Conservation (phyloP, 331 rosid genomes). For the Erythrophleum ivorense region DNA sequence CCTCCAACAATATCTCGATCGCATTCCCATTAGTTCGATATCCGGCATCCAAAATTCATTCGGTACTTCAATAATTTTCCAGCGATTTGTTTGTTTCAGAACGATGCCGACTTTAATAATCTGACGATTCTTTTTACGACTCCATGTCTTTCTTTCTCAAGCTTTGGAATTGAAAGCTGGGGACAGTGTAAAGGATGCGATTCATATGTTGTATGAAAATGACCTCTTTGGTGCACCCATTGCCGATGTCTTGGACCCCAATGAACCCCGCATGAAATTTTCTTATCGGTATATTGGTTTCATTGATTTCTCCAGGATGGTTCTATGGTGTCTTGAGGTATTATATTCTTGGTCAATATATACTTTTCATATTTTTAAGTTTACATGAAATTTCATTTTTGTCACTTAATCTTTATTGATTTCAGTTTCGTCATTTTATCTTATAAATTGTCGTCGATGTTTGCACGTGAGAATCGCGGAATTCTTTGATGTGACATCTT, state of each 20-base stretch:
- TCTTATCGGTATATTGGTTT: constrained; percentile 19
- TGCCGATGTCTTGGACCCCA: background rate
- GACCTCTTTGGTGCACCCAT: constrained; percentile 28
- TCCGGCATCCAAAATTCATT: constrained; percentile 44
- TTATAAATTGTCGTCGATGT: background rate
- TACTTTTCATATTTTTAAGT: background rate
- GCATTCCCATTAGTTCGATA: constrained; percentile 54
- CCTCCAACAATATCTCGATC: constrained; percentile 61
- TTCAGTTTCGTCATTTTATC: background rate
- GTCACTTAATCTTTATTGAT: background rate
- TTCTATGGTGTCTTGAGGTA: constrained; percentile 14
- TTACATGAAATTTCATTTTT: background rate
- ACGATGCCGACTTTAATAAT: constrained; percentile 5
- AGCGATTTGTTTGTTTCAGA: constrained; percentile 10
- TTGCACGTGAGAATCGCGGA: background rate
- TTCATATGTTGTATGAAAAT: constrained; percentile 50
- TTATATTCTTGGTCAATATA: background rate
- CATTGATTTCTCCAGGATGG: constrained; percentile 21
- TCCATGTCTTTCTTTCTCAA: constrained; percentile 6
- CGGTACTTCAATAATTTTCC: constrained; percentile 11
- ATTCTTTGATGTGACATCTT: constrained; percentile 5
- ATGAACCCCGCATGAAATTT: background rate
- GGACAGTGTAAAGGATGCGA: constrained; percentile 60
- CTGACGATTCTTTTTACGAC: background rate
- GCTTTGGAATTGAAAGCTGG: constrained; percentile 66